Conservation (phyloP, 805 yeast genomes). For the Ogataea pilisensis region DNA sequence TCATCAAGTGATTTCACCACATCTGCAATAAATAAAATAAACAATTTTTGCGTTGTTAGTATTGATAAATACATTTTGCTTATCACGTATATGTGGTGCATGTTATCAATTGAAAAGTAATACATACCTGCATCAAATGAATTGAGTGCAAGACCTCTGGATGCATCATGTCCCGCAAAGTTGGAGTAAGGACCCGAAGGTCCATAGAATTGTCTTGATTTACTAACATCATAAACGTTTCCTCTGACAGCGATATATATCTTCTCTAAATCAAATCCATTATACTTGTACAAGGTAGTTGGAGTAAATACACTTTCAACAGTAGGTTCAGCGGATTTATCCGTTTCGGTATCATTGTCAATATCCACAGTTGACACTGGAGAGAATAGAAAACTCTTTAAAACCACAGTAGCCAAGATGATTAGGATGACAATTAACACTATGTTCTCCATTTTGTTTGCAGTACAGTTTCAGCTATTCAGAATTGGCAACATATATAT, state of each 20-base stretch:
- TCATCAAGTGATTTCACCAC: slow-evolving; percentile 64
- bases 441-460: slow-evolving; percentile 22
- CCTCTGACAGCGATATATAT: slow-evolving; percentile 88
- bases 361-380: slow-evolving; percentile 22
- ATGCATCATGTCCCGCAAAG: slow-evolving; percentile 95
- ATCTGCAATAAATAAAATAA: slow-evolving; percentile 26
- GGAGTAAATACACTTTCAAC: slow-evolving; percentile 62
- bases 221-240: slow-evolving; percentile 76
- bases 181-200: slow-evolving; percentile 94
- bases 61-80: too few species aligned
- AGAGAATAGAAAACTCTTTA: slow-evolving; percentile 22
- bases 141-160: slow-evolving; percentile 85
- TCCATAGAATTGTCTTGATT: slow-evolving; percentile 83
- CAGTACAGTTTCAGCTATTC: too few species aligned
- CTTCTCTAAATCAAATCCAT: slow-evolving; percentile 75
- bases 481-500: too few species aligned
- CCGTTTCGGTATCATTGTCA: slow-evolving; percentile 17
- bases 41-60: slow-evolving; percentile 6
- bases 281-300: slow-evolving; percentile 61
- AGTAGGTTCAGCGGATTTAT: slow-evolving; percentile 19
- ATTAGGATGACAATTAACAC: slow-evolving; percentile 22
- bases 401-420: slow-evolving; percentile 17
- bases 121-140: slow-evolving; percentile 62
- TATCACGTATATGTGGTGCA: too few species aligned
- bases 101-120: too few species aligned